phyloP scores from a whole-genome alignment of 306 rosid species.

The Castanea crenata region DNA sequence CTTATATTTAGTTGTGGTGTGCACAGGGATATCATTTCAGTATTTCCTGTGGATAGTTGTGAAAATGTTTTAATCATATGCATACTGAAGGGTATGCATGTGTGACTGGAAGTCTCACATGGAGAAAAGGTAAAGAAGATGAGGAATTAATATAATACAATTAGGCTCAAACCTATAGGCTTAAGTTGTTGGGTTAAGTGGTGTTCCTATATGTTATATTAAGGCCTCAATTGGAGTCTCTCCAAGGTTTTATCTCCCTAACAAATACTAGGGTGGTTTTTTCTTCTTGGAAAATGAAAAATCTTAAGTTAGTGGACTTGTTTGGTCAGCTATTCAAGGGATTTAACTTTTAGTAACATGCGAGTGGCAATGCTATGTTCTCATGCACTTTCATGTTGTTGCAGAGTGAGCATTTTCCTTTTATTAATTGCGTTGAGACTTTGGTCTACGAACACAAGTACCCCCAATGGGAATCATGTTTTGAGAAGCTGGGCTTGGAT shows the following conservation, averaged over 20 bases:
- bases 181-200: too few relatives aligned
- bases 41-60: background rate
- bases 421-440: slow-evolving; percentile 70
- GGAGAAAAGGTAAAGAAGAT: too few relatives aligned
- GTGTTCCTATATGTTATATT: too few relatives aligned
- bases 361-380: background rate
- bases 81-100: too few relatives aligned
- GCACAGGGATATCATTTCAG: background rate
- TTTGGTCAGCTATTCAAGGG: background rate
- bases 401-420: slow-evolving; percentile 77
- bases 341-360: slow-evolving; percentile 7
- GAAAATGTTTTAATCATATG: background rate
- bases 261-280: too few relatives aligned
- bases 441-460: slow-evolving; percentile 29
- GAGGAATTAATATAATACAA: too few relatives aligned
- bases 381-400: slow-evolving; percentile 11
- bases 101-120: too few relatives aligned
- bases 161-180: too few relatives aligned
- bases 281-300: background rate
- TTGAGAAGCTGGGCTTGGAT: slow-evolving; percentile 60
- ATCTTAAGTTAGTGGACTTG: background rate
- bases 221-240: too few relatives aligned
- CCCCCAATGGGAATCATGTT: slow-evolving; percentile 70
- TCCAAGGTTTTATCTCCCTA: too few relatives aligned
- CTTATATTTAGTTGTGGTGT: background rate